A percentile compares a stretch with the other conserved stretches of the same genome.
Evolutionary conservation across 805 yeast species (phyloP).

Genomic region (Suhomyces faveliae): DNA sequence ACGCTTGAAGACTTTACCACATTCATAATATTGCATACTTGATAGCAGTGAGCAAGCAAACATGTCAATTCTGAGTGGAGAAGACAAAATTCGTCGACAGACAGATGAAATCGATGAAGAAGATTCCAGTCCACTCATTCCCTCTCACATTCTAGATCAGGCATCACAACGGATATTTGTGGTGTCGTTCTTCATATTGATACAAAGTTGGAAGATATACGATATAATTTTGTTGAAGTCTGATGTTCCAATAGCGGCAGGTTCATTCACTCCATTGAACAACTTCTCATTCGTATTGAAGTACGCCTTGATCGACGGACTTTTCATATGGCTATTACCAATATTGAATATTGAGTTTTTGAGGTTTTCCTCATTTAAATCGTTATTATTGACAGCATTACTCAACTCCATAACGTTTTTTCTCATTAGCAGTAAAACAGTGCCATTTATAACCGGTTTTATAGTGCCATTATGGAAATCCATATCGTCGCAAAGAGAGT

Average conservation of each 20-base stretch:
- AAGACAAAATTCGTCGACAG: background rate
- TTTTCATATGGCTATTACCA: constrained; percentile 69
- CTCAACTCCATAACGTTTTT: constrained; percentile 53
- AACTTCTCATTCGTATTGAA: constrained; percentile 62
- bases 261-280: constrained; percentile 42
- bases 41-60: background rate
- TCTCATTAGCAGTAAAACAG: constrained; percentile 49
- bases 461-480: constrained; percentile 45
- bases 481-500: constrained; percentile 41
- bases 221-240: constrained; percentile 63
- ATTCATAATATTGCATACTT: background rate
- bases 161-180: constrained; percentile 74
- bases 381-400: constrained; percentile 46
- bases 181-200: constrained; percentile 60
- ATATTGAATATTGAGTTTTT: constrained; percentile 73
- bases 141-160: constrained; percentile 63
- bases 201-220: constrained; percentile 86
- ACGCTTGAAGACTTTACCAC: background rate
- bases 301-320: constrained; percentile 70
- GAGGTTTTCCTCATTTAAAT: constrained; percentile 57
- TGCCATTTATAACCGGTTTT: constrained; percentile 42
- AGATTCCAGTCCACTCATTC: constrained; percentile 43
- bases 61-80: background rate
- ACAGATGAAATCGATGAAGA: constrained; percentile 6
- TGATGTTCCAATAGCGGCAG: constrained; percentile 28